A percentile compares a stretch with the other conserved stretches of the same genome.
Conservation (phyloP, 305 asterid species). For the Striga hermonthica region DNA sequence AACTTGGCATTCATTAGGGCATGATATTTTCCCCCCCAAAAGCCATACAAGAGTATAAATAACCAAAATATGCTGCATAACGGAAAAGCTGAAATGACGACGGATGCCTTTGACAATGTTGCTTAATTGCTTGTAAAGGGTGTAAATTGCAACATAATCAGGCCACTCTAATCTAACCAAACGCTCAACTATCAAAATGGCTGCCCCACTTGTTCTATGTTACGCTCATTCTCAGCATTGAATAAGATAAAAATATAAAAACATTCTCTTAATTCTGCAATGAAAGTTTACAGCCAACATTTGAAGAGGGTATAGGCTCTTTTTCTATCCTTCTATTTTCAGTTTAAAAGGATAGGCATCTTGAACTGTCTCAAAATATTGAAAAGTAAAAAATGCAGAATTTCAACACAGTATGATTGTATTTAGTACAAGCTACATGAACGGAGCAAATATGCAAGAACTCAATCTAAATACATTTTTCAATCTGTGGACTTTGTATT, state of each 20-base stretch:
- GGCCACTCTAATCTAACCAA: background rate
- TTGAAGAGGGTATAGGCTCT: background rate
- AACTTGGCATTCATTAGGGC: too few species aligned
- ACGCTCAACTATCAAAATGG: background rate
- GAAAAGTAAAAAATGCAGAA: too few species aligned
- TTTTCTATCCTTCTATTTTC: too few species aligned
- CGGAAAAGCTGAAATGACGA: background rate
- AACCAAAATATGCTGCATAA: background rate
- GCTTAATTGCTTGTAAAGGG: background rate
- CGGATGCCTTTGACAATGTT: background rate
- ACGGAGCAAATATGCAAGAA: background rate
- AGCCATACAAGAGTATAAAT: too few species aligned
- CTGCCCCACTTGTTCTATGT: background rate
- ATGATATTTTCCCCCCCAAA: too few species aligned
- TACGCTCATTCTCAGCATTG: background rate
- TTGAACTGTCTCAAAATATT: too few species aligned
- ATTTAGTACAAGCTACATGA: background rate
- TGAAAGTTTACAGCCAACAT: background rate
- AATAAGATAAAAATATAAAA: background rate
- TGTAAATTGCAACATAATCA: background rate
- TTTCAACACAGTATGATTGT: too few species aligned
- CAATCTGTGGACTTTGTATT: background rate
- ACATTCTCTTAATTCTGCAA: constrained; percentile 1
- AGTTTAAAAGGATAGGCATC: too few species aligned
- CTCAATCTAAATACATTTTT: too few species aligned